A percentile compares a stretch with the other conserved stretches of the same genome.
Evolutionary conservation across 345 rosid genomes (phyloP).

Genomic region (Murraya koenigii): DNA sequence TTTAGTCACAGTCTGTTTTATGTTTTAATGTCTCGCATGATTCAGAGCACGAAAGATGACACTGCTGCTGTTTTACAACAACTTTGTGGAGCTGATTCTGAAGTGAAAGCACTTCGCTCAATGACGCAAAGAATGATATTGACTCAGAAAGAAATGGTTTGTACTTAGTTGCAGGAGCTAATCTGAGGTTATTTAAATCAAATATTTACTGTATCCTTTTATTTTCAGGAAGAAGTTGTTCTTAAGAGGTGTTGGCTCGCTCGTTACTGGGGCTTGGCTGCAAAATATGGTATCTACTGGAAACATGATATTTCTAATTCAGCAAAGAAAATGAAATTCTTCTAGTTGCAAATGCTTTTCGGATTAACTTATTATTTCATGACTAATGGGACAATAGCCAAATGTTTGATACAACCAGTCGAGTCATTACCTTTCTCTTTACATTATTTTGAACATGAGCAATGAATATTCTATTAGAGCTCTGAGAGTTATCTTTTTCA

Average conservation of each 20-base stretch:
- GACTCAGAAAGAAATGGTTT: slow-evolving; percentile 96
- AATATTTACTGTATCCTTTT: slow-evolving; percentile 17
- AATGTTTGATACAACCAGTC: neutral
- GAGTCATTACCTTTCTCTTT: neutral
- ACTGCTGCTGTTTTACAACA: slow-evolving; percentile 49
- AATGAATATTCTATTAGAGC: neutral
- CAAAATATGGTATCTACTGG: slow-evolving; percentile 62
- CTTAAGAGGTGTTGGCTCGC: slow-evolving; percentile 99
- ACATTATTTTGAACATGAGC: neutral
- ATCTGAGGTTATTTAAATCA: slow-evolving; percentile 2
- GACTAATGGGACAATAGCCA: neutral
- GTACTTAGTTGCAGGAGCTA: slow-evolving; percentile 26
- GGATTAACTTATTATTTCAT: slow-evolving; percentile 8
- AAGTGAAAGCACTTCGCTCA: slow-evolving; percentile 69
- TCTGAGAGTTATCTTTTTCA: neutral
- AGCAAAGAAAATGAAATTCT: neutral
- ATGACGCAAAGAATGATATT: slow-evolving; percentile 98
- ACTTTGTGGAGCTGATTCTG: slow-evolving; percentile 78
- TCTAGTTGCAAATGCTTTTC: neutral
- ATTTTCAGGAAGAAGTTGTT: slow-evolving; percentile 96
- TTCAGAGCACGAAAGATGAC: slow-evolving; percentile 70
- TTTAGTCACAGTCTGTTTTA: neutral
- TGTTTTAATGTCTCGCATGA: slow-evolving; percentile 19
- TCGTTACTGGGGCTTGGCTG: slow-evolving; percentile 98
- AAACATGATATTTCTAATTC: slow-evolving; percentile 9